These are phyloP conservation scores for Primulina tabacum DNA, from an alignment of 257 asterid genomes.

Conservation along the genomic window DNA sequence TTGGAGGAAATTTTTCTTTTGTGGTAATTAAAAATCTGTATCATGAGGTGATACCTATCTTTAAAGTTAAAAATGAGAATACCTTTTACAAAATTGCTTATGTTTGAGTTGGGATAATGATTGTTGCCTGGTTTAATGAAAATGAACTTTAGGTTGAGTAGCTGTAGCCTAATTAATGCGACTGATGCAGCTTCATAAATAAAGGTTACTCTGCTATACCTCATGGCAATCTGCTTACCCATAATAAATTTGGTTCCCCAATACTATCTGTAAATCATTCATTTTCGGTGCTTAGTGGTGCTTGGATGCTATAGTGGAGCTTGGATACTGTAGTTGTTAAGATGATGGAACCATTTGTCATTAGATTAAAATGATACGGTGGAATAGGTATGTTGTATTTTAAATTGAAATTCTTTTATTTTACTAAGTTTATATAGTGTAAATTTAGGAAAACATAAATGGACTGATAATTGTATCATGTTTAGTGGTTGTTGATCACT, in stretches of 20 bases:
- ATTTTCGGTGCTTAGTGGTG: background rate
- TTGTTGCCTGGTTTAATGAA: conserved; percentile 14
- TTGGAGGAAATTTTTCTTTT: background rate
- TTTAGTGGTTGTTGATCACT: conserved; percentile 21
- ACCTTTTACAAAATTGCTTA: conserved; percentile 20
- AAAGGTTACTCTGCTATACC: background rate
- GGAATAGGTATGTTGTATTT: background rate
- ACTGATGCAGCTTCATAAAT: conserved; percentile 9
- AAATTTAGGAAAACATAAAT: conserved; percentile 12
- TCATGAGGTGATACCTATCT: background rate
- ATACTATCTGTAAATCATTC: conserved; percentile 3
- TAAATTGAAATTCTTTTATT: background rate
- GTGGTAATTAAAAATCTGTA: background rate
- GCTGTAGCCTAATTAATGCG: conserved; percentile 8
- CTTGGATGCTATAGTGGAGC: background rate
- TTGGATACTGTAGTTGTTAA: background rate
- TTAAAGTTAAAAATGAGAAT: conserved; percentile 6
- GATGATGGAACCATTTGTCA: conserved; percentile 14
- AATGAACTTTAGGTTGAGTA: conserved; percentile 7
- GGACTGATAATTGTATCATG: conserved; percentile 18
- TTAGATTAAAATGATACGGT: background rate
- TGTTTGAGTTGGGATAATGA: conserved; percentile 1
- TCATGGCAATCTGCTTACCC: conserved; percentile 7
- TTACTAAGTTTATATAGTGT: conserved; percentile 13
- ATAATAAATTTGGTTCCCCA: background rate